phyloP scores from a whole-genome alignment of 257 asterid species.

The Anisodus acutangulus region DNA sequence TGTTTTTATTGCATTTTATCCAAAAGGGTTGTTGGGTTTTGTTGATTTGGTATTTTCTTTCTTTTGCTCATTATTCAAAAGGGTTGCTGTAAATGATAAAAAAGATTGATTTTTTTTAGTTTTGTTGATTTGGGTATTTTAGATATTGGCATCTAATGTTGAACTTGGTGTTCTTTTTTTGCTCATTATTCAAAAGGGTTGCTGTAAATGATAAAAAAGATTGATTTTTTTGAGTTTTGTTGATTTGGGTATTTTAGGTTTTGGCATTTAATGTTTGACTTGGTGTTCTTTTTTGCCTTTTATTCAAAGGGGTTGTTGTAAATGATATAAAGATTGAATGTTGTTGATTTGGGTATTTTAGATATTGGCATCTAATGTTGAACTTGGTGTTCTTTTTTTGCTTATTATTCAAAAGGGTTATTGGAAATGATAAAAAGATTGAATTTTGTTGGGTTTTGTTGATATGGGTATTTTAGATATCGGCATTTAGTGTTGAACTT shows the following conservation, averaged over 20 bases:
- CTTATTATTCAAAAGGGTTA: no score
- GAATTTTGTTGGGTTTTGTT: no score
- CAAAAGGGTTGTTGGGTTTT: conserved; percentile 9
- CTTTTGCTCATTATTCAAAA: no score
- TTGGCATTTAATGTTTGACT: no score
- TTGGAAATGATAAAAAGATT: background rate
- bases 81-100: no score
- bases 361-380: background rate
- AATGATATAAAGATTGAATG: background rate
- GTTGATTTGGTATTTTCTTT: background rate
- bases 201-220: background rate
- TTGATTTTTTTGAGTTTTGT: background rate
- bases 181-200: background rate
- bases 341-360: conserved; percentile 9
- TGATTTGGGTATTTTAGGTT: no score
- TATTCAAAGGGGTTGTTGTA: background rate
- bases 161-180: background rate
- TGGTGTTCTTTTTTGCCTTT: background rate
- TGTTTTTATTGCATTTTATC: background rate
- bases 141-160: no score
- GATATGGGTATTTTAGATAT: no score
- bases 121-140: no score
- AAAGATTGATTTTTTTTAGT: no score
- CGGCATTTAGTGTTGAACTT: no score
- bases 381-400: background rate